Evolutionary conservation across 2,329 filamentous ascomycete species (phyloP), one percentile per base, ranked within the genome.

Genomic region (Elsinoe fawcettii): DNA sequence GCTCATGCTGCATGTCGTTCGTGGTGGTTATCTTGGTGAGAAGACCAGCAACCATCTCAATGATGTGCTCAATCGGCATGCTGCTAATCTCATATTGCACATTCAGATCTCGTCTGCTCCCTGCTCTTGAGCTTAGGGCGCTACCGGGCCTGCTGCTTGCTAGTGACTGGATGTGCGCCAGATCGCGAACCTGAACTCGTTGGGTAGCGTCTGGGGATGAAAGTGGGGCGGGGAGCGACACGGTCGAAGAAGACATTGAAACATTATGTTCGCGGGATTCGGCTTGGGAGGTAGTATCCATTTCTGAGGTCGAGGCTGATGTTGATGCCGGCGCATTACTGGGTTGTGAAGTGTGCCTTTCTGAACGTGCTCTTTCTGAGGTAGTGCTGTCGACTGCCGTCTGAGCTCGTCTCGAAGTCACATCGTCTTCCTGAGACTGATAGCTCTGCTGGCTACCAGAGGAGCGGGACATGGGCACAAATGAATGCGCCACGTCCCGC

Each of bases 21-120:
- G 92, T 96, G 2, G 89, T 90, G 5, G 93, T 97, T 65, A 99
- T 99, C 72, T 97, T 97, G 58, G 92, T 96, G 61, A 99, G 77
- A 22, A 99, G 80, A 5, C 91, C 93, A 3, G 93, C 93, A 3
- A 99, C 93, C 93, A 99, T 97, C 72, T 97, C 92, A 69, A 99
- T 99, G 64, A 99, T 89, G 68, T 99, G 92, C 63, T 87, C 84
- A 57, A 97, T 95, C 55, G 93, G 93, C 92, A 99, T 97, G 55
- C 84, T 88, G 73, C 91, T 96, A 65, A 99, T 96, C 72, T 97
- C 93, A 70, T 96, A 99, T 69, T 85, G 81, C 57, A 80, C 78
- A 2, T 76, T 74, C 60, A 82, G 80, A 55, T 77, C 75, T 61
- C 74, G 74, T 64, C 74, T 69, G 32, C 72, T 68, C 43, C 44